Evolutionary conservation across 75 land plant species (phyloP), one percentile per base, ranked within the genome.

Genomic region (Adiantum capillusveneris): DNA sequence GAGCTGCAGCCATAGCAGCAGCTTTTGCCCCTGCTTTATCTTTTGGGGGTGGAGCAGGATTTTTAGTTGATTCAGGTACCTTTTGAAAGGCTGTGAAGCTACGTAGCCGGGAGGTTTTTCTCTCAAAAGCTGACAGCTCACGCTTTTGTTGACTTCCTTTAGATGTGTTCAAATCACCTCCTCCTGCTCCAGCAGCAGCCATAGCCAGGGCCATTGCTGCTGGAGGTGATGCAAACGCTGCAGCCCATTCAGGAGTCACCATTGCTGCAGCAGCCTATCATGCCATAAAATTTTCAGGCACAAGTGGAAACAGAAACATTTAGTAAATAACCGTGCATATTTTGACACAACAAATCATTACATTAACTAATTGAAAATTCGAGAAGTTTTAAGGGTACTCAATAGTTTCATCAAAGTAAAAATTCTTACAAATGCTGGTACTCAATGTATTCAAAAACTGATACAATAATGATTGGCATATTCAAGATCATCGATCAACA

Each of bases 161-260:
- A n/a, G 62, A 21, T 55, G 85, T 81, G 41, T 63, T 50, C 24
- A 69, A 44, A 62, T 90, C 96, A 25, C 80, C 86, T 46, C 96
- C 96, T 69, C 79, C 77, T n/a, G 90, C 92, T 53, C 99, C 99
- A 57, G 99, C 99, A 70, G 93, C 99, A 67, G 94, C 86, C 97
- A 95, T 95, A 44, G 99, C 99, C 25, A 95, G 71, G 22, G 99
- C 99, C 99, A 95, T 90, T 41, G 99, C 96, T 56, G 91, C 97
- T 54, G 99, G 97, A 29, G 99, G 99, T 31, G 99, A 95, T 17
- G 97, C 99, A 87, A 95, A 95, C 71, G 97, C 86, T 69, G 96
- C 88, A 51, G 99, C 86, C 99, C 99, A 95, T 44, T 82, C 85
- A 37, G 99, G 89, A 48, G 99, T 77, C 30, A 90, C 85, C 96